These are phyloP conservation scores for Saturnispora bothae DNA, from an alignment of 805 yeast species.

Conservation along the genomic window DNA sequence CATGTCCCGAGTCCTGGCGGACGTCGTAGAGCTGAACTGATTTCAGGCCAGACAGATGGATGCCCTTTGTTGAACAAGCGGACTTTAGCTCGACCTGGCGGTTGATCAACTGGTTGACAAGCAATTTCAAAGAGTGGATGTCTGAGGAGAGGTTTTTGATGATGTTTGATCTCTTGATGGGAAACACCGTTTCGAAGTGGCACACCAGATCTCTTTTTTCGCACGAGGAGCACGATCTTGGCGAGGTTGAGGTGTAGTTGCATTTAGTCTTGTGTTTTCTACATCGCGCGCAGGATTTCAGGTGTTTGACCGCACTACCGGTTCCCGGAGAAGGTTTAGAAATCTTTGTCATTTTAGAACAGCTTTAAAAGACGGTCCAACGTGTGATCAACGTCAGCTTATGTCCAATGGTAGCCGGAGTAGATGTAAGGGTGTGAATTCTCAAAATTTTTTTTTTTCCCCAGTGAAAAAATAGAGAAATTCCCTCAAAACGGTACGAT, in stretches of 20 bases:
- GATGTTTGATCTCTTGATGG: conserved; percentile 38
- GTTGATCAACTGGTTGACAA: conserved; percentile 22
- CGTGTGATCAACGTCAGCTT: too few species aligned
- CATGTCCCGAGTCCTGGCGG: too few species aligned
- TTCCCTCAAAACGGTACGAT: neutral
- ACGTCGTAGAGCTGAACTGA: conserved; percentile 18
- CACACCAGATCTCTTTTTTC: conserved; percentile 40
- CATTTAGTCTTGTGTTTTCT: conserved; percentile 59
- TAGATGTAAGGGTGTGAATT: too few species aligned
- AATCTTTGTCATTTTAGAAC: too few species aligned
- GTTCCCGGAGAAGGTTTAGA: too few species aligned
- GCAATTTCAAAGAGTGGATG: conserved; percentile 22
- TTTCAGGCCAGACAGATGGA: conserved; percentile 23
- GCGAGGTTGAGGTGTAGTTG: conserved; percentile 41
- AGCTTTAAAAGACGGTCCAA: too few species aligned
- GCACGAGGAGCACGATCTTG: conserved; percentile 50
- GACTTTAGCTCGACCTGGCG: conserved; percentile 19
- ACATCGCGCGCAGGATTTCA: conserved; percentile 55
- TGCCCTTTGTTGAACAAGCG: conserved; percentile 19
- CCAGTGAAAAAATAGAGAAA: neutral
- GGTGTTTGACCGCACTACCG: too few species aligned
- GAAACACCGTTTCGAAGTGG: conserved; percentile 43
- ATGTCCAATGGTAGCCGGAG: too few species aligned
- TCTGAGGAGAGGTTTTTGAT: conserved; percentile 27
- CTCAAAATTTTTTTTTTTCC: neutral